Evolutionary conservation across 768 basidiomycete genomes (phyloP), one percentile per base, ranked within the genome.

Genomic region (Hortiboletus flavorubellus): DNA sequence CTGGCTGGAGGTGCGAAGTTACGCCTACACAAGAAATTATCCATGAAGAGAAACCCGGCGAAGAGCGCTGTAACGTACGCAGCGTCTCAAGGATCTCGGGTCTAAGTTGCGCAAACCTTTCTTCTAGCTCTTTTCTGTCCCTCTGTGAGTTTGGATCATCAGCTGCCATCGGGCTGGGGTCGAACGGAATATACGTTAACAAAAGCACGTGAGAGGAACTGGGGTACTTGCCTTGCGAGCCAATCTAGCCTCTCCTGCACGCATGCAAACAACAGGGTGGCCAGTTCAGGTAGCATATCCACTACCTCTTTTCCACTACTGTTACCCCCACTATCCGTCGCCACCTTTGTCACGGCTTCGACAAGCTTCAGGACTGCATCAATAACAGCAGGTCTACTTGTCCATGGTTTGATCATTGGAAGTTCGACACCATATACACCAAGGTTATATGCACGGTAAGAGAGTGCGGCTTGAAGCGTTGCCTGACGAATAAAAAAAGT

Each of bases 381-480:
- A 49, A 96, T 82, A 15, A 91, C 69, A 0, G 74, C 66, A 4
- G 84, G 76, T 44, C 78, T 78, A 63, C 91, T 91, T 16, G 93
- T 92, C 96, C 95, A 98, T 0, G 90, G 85, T 56, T 85, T 80
- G 59, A 80, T 78, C 80, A 84, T 83, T 5, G 81, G 87, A 21
- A 79, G 74, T 23, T 83, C 79, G 42, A 98, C 77, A 31, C 91
- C 91, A 66, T 98, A 98, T 9, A 89, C 82, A 8, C 78, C 76
- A 2, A 80, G 66, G 61, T 91, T 87, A 59, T 86, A 84, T 37
- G 80, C 78, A 39, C 94, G 82, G 68, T 91, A 92, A 34, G 86
- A 83, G 47, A 84, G 76, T 0, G 91, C 86, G 2, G 91, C 85
- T 61, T 79, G 80, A 39, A 90, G 77, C 12, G 89, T 80, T 34